Evolutionary conservation across 768 basidiomycete genomes (phyloP), one percentile per base, ranked within the genome.

Genomic region (Bullera alba): DNA sequence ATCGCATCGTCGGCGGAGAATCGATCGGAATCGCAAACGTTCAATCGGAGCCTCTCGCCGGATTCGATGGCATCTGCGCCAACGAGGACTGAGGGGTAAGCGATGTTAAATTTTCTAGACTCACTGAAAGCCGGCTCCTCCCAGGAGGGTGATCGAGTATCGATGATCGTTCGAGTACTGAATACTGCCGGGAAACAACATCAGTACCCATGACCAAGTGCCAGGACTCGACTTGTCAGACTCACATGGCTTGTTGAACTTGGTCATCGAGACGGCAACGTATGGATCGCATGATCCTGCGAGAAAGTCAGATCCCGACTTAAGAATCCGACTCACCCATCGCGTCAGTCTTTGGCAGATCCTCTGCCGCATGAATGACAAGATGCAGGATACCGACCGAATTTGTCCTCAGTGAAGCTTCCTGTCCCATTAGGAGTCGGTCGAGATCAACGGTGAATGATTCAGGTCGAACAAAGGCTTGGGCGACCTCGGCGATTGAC

Each of bases 361-460:
- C 56, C 34, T 54, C 46, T 0, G 71, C 71, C 2, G 61, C 26
- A 42, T 74, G 71, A 0, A 73, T 46, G 23, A 60, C 42, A 34
- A 74, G 65, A 15, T 65, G 60, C 23, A 74, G 38, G 2, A 74
- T 70, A 1, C 73, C 73, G 27, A 74, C 60, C 23, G 61, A 43
- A 16, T 42, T 22, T 0, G 71, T 70, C 17, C 71, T 41, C 8
- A 71, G 49, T 4, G 61, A 32, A 0, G 63, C 62, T 48, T 74
- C 73, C 27, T 61, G 49, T 3, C 73, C 73, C 0, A 72, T 46
- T 3, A 74, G 57, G 4, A 74, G 56, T 16, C 71, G 55, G 42
- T 74, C 73, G 15, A 74, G 56, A 42, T 74, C 73, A 16, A 74
- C 50, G 15, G 62, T 64, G 49, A 67, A 74, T 3, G 65, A 60